Base-by-base conservation (phyloP, 169 alveolate species). In the Plasmodium gallinaceum region DNA sequence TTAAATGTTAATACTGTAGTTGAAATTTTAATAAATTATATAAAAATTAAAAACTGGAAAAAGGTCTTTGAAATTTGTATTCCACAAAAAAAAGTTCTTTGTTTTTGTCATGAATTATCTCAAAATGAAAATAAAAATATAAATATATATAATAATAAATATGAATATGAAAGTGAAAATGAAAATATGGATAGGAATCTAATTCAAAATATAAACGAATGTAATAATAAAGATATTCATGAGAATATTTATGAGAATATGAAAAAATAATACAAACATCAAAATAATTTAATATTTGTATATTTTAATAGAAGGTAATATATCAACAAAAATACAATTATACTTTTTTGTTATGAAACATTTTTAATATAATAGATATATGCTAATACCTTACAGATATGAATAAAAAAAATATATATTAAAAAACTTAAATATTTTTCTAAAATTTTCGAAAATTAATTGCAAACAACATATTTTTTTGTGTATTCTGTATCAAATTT, bases 1-100 rank as follows among this genome's bases (percentile, higher is more conserved):
- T 74, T 92, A n/a, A 92, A 92, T 73, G 95, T 92, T 2, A 92
- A 92, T 58, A 92, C 95, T 3, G 95, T 92, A 7, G 92, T 88
- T 20, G 95, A 92, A 39, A 92, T 92, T 24, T 51, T 92, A 54
- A 66, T 92, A 7, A 78, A 65, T 62, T 85, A 70, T 51, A 54
- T 85, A 69, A 88, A 92, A 61, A 65, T 37, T 43, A 88, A 70
- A 22, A 71, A 92, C n/a, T 92, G 95, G 95, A 69, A 32, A 51
- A 66, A 58, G 9, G 90, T 68, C 65, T 80, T 80, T 45, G 78
- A 80, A 51, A 66, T 52, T 24, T 80, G 90, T 20, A 58, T 80
- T 18, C 90, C 90, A 80, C 90, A 80, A 80, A 80, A 80, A 61
- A 80, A 80, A 32, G 90, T 80, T 54, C 32, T 80, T 9, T 52